Conservation (phyloP, 2,329 filamentous ascomycete genomes). For the Fusarium annulatum region DNA sequence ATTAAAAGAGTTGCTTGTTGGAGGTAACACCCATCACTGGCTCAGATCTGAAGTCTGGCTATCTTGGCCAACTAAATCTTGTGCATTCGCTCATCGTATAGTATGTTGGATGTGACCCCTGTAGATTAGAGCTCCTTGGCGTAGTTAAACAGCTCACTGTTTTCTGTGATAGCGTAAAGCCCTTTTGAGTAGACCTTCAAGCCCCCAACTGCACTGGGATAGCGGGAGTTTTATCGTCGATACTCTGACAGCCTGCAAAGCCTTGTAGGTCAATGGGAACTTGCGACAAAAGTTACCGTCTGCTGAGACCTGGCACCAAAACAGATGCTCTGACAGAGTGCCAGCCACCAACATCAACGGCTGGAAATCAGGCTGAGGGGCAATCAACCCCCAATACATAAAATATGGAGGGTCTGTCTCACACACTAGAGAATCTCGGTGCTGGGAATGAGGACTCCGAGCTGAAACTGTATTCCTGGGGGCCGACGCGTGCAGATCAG, state of each 20-base stretch:
- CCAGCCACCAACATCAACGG: conserved; percentile 2
- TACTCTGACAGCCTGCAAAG: neutral
- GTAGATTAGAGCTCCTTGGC: neutral
- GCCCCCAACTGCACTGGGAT: neutral
- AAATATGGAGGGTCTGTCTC: neutral
- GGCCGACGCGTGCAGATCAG: neutral
- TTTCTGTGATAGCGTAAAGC: neutral
- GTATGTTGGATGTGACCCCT: neutral
- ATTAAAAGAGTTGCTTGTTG: neutral
- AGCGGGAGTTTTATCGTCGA: neutral
- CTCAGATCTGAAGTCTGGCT: neutral
- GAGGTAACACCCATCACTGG: neutral
- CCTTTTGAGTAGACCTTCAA: neutral
- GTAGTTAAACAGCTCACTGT: neutral
- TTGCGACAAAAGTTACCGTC: neutral
- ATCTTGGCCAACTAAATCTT: neutral
- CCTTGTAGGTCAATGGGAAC: neutral
- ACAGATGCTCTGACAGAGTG: neutral
- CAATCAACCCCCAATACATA: neutral
- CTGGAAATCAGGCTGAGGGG: neutral
- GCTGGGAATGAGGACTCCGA: neutral
- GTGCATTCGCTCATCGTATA: neutral
- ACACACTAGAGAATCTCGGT: neutral
- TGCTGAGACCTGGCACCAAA: neutral
- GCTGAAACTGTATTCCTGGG: neutral